Conservation (phyloP, 2,329 filamentous ascomycete genomes). For the Ciborinia camelliae region DNA sequence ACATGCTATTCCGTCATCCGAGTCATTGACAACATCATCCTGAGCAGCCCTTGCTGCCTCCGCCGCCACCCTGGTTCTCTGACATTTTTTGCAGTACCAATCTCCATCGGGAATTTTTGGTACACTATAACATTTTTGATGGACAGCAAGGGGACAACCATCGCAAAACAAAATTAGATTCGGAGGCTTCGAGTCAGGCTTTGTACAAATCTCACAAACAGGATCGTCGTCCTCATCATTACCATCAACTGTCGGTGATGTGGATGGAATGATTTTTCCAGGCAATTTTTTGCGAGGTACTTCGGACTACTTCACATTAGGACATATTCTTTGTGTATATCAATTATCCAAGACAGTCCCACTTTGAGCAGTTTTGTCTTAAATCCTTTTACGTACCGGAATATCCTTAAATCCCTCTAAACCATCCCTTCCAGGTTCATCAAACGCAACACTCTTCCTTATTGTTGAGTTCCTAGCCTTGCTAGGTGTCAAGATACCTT, state of each 20-base stretch:
- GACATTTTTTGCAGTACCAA: conserved; percentile 18
- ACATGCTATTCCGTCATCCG: conserved; percentile 50
- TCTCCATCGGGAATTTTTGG: conserved; percentile 18
- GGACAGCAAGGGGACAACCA: conserved; percentile 13
- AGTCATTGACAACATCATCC: conserved; percentile 13
- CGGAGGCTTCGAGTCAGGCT: conserved; percentile 9
- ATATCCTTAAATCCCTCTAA: conserved; percentile 51
- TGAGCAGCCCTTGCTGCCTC: conserved; percentile 13
- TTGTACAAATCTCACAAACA: conserved; percentile 13
- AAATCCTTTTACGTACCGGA: conserved; percentile 30
- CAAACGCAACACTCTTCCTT: conserved; percentile 56
- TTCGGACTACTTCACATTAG: conserved; percentile 5
- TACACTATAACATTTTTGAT: conserved; percentile 19
- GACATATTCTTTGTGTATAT: not conserved
- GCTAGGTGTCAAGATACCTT: conserved; percentile 55
- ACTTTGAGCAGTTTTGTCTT: not conserved
- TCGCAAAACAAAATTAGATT: conserved; percentile 17
- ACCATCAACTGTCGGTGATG: not conserved
- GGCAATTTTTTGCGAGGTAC: not conserved
- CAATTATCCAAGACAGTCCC: not conserved
- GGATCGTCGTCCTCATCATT: not conserved
- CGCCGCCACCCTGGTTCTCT: conserved; percentile 14
- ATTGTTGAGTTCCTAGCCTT: conserved; percentile 42
- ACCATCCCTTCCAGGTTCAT: conserved; percentile 43
- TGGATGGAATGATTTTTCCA: not conserved